phyloP scores from a whole-genome alignment of 768 basidiomycete genomes.

The Pilatotrama ljubarskyi region DNA sequence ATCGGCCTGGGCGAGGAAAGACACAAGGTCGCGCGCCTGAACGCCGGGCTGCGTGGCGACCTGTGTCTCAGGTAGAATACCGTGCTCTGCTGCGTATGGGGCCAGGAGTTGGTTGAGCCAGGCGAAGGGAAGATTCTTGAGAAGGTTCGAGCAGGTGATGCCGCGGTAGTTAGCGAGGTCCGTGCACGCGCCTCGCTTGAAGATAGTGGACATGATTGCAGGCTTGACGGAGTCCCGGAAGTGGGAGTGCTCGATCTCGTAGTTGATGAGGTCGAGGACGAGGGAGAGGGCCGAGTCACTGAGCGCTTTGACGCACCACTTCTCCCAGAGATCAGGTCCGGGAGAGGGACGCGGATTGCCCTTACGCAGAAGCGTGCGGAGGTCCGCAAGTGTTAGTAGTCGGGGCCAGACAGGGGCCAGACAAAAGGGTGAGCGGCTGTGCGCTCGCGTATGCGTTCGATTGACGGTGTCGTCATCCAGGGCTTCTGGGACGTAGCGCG shows the following conservation, averaged over 20 bases:
- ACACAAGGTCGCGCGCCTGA: background rate
- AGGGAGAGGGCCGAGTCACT: slow-evolving; percentile 25
- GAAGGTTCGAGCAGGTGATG: slow-evolving; percentile 28
- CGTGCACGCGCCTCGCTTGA: slow-evolving; percentile 29
- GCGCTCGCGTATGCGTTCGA: no score
- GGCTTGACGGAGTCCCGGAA: slow-evolving; percentile 32
- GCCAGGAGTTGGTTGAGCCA: slow-evolving; percentile 32
- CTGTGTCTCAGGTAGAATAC: background rate
- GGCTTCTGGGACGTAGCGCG: no score
- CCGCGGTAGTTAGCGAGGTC: slow-evolving; percentile 35
- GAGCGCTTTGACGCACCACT: slow-evolving; percentile 34
- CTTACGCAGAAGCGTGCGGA: slow-evolving; percentile 26
- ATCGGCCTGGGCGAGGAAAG: background rate
- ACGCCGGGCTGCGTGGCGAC: background rate
- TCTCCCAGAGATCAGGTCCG: slow-evolving; percentile 38
- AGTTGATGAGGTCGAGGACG: slow-evolving; percentile 33
- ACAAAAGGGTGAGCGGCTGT: no score
- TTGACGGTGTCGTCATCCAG: no score
- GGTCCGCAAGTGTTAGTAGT: background rate
- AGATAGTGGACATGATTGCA: slow-evolving; percentile 29
- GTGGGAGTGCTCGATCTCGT: slow-evolving; percentile 24
- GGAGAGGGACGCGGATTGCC: slow-evolving; percentile 34
- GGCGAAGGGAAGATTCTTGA: slow-evolving; percentile 29
- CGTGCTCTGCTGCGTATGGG: slow-evolving; percentile 22
- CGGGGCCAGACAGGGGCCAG: no score